Evolutionary conservation across 2,329 filamentous ascomycete species (phyloP), one percentile per base, ranked within the genome.

Genomic region (Fusarium sterilihyphosum): DNA sequence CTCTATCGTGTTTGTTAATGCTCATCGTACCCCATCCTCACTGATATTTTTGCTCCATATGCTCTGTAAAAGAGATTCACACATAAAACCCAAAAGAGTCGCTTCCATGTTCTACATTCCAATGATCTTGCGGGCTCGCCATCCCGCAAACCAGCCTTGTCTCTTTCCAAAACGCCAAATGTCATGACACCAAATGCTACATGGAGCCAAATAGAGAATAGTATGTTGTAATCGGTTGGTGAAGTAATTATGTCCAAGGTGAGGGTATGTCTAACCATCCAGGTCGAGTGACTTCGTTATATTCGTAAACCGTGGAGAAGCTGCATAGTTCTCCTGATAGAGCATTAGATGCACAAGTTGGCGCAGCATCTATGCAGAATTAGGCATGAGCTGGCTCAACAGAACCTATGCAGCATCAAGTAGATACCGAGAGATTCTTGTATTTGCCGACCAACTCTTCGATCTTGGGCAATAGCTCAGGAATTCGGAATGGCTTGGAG

Each of bases 401-500:
- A 52, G 74, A 18, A 24, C 31, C 33, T 57, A 53, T 38, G 31
- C 22, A 43, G 38, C 47, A 62, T 59, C 70, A 65, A 35, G 63
- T 37, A 43, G 77, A 70, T 20, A 81, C 72, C 12, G 80, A 80
- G 17, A 82, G 73, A 26, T 75, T 81, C 53, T 79, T 80, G 74
- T 85, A 85, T 61, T 84, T 85, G 56, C 78, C 75, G 6, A 87
- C 85, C 24, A 90, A 81, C 79, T 90, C 87, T 70, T 90, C 86
- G 70, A 94, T 92, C 80, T 92, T 92, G 20, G 90, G 89, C 50
- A 93, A 85, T 60, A 94, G 82, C 63, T 94, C 91, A n/a, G 88
- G 88, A 60, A 93, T 91, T n/a, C 90, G 88, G 79, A 95, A 96
- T 8, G 94, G 93, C 79, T 96, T 96, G 3, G 92, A 92, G 41